phyloP scores from a whole-genome alignment of 441 rosid species.

The Melastoma candidum region DNA sequence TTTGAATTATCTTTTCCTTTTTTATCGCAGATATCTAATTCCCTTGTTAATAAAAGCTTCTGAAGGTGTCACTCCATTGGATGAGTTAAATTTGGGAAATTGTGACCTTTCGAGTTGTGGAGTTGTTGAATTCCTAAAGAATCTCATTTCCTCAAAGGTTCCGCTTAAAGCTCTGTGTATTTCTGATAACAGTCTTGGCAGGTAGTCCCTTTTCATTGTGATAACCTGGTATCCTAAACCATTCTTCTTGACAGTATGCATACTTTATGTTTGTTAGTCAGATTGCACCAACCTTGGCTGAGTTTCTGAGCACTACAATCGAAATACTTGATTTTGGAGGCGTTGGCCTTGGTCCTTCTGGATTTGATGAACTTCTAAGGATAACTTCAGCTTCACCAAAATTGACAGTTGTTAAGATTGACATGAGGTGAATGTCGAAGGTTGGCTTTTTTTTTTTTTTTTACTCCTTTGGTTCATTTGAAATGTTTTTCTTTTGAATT shows the following conservation, averaged over 20 bases:
- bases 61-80: conserved; percentile 33
- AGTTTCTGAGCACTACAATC: conserved; percentile 31
- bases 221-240: not conserved
- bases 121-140: conserved; percentile 43
- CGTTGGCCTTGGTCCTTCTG: conserved; percentile 65
- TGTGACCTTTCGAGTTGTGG: conserved; percentile 71
- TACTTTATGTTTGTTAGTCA: conserved; percentile 31
- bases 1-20: conserved; percentile 19
- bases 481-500: conserved; percentile 1
- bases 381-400: conserved; percentile 18
- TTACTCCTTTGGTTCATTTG: not conserved
- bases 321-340: conserved; percentile 57
- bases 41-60: conserved; percentile 51
- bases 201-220: conserved; percentile 35
- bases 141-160: conserved; percentile 36
- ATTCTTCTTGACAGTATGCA: conserved; percentile 4
- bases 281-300: conserved; percentile 51
- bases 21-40: conserved; percentile 52
- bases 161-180: conserved; percentile 51
- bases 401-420: conserved; percentile 46
- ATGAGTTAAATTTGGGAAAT: conserved; percentile 53
- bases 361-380: conserved; percentile 49
- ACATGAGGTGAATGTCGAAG: conserved; percentile 46
- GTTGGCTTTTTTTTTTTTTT: conserved; percentile 12
- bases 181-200: conserved; percentile 74